Evolutionary conservation across 306 rosid species (phyloP).

Genomic region (Glycine latifolia): DNA sequence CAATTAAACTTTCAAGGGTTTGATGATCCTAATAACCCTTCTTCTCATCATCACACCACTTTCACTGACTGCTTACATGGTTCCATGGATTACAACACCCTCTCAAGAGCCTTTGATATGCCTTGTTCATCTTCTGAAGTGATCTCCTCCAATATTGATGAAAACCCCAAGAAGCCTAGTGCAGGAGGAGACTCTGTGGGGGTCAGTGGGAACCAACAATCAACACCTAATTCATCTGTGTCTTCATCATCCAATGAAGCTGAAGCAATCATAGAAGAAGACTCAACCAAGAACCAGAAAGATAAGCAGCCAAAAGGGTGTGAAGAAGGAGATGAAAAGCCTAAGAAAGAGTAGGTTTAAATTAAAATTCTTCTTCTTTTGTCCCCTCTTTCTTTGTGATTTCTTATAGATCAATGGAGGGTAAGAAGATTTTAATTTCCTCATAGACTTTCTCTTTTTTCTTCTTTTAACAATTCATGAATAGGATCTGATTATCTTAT

Average conservation of each 20-base stretch:
- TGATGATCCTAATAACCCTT: constrained; percentile 48
- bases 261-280: constrained; percentile 57
- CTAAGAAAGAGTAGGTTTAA: constrained; percentile 78
- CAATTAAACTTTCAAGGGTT: constrained; percentile 58
- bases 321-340: constrained; percentile 60
- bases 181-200: constrained; percentile 53
- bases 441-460: neutral
- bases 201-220: constrained; percentile 53
- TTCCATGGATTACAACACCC: constrained; percentile 76
- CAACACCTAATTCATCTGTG: constrained; percentile 65
- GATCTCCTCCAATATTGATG: constrained; percentile 60
- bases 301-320: constrained; percentile 60
- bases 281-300: constrained; percentile 65
- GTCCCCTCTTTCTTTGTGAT: neutral
- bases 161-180: constrained; percentile 43
- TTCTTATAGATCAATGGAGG: constrained; percentile 38
- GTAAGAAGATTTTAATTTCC: neutral
- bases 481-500: constrained; percentile 23
- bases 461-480: constrained; percentile 27
- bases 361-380: neutral
- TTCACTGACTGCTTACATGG: constrained; percentile 78
- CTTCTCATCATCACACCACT: constrained; percentile 49
- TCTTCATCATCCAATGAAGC: constrained; percentile 84
- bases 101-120: constrained; percentile 83
- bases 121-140: constrained; percentile 83